Percentiles rank a stretch among this genome's conserved stretches.
phyloP scores from a whole-genome alignment of 2,329 filamentous ascomycete genomes.

The Alternaria brassicicola region DNA sequence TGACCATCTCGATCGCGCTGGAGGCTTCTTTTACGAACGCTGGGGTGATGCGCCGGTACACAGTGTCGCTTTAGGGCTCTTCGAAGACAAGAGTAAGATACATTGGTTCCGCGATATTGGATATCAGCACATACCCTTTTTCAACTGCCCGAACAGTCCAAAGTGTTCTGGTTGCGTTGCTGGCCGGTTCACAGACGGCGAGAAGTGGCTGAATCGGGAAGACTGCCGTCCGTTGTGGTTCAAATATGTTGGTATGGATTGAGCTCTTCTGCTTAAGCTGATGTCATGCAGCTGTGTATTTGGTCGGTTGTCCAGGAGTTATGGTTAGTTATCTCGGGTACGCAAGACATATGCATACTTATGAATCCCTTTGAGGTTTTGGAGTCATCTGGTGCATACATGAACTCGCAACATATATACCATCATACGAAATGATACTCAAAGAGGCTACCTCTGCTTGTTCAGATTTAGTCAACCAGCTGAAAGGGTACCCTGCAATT shows the following conservation, averaged over 20 bases:
- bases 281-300: neutral
- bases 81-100: slow-evolving; percentile 87
- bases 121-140: slow-evolving; percentile 97
- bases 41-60: slow-evolving; percentile 99
- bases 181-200: slow-evolving; percentile 87
- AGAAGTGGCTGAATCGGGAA: slow-evolving; percentile 81
- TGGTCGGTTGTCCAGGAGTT: too few relatives aligned
- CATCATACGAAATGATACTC: too few relatives aligned
- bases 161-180: slow-evolving; percentile 90
- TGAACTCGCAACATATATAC: too few relatives aligned
- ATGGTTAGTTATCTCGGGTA: too few relatives aligned
- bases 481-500: too few relatives aligned
- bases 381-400: neutral
- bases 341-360: too few relatives aligned
- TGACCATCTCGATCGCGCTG: slow-evolving; percentile 88
- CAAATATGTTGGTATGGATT: slow-evolving; percentile 87
- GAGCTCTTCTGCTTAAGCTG: neutral
- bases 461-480: too few relatives aligned
- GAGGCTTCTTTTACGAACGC: slow-evolving; percentile 97
- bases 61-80: slow-evolving; percentile 88
- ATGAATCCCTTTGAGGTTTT: neutral
- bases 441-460: too few relatives aligned
- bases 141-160: slow-evolving; percentile 96
- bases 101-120: slow-evolving; percentile 99
- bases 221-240: slow-evolving; percentile 98